Conservation (phyloP, 2,329 filamentous ascomycete genomes). For the Colletotrichum endophyticum region DNA sequence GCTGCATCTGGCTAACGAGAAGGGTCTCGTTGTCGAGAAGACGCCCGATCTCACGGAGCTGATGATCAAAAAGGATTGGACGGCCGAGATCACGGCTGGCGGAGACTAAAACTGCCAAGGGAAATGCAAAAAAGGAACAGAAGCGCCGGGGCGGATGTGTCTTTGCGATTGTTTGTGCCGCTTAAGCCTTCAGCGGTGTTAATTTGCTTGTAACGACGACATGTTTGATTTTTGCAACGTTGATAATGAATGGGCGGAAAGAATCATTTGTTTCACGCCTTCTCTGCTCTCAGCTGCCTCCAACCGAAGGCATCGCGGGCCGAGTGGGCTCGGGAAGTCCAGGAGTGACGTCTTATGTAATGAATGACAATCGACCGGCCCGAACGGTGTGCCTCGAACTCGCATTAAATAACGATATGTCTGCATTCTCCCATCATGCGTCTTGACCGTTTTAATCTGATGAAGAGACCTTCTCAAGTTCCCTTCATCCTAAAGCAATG, state of each 20-base stretch:
- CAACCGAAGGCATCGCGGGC: not conserved
- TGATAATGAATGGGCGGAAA: slow-evolving; percentile 8
- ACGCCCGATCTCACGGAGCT: slow-evolving; percentile 63
- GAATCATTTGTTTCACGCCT: not conserved
- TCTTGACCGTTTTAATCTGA: not conserved
- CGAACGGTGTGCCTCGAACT: not conserved
- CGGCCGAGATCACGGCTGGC: slow-evolving; percentile 58
- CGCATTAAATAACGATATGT: not conserved
- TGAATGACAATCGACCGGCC: not conserved
- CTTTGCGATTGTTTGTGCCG: not conserved
- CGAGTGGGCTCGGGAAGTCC: not conserved
- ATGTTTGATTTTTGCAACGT: not conserved
- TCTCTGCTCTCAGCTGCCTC: not conserved
- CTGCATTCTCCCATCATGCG: not conserved
- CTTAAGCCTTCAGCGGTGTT: not conserved
- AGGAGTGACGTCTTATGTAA: not conserved
- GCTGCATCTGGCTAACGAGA: slow-evolving; percentile 90
- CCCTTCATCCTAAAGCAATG: not conserved
- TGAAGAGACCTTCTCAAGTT: not conserved
- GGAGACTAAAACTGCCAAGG: slow-evolving; percentile 37
- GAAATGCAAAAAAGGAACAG: not conserved
- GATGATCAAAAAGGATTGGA: slow-evolving; percentile 66
- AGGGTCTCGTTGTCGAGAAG: slow-evolving; percentile 79
- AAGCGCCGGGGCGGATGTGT: not conserved
- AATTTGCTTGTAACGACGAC: slow-evolving; percentile 1